Evolutionary conservation across 805 yeast genomes (phyloP).

Genomic region (Millerago galiae): DNA sequence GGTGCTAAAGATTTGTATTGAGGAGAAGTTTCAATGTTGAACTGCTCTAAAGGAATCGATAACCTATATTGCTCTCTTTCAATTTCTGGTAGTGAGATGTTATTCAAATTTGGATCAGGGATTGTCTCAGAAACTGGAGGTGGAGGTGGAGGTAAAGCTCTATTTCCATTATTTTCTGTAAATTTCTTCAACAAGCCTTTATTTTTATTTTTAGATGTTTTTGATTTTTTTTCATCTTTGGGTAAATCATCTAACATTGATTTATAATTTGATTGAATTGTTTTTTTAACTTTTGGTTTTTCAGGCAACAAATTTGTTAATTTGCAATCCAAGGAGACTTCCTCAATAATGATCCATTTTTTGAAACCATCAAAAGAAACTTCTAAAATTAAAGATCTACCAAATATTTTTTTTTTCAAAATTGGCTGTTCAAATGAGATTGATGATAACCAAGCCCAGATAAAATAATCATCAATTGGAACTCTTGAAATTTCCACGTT

Average conservation of each 20-base stretch:
- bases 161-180: background rate
- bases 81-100: slow-evolving; percentile 21
- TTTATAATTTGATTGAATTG: slow-evolving; percentile 17
- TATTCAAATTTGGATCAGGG: slow-evolving; percentile 7
- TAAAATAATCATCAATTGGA: slow-evolving; percentile 77
- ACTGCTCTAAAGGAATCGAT: slow-evolving; percentile 21
- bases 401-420: slow-evolving; percentile 61
- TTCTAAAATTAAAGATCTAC: slow-evolving; percentile 76
- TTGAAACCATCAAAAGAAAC: slow-evolving; percentile 70
- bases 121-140: background rate
- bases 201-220: background rate
- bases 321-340: slow-evolving; percentile 22
- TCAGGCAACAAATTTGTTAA: slow-evolving; percentile 8
- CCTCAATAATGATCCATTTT: slow-evolving; percentile 75
- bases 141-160: background rate
- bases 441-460: slow-evolving; percentile 87
- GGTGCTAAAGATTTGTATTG: slow-evolving; percentile 14
- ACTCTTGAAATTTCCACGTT: slow-evolving; percentile 45
- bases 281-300: slow-evolving; percentile 15
- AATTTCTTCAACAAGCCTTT: background rate
- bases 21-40: slow-evolving; percentile 10
- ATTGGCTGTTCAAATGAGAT: slow-evolving; percentile 68
- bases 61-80: slow-evolving; percentile 22
- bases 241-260: slow-evolving; percentile 20
- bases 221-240: slow-evolving; percentile 2